Percentiles rank a stretch among this genome's conserved stretches.
Evolutionary conservation across 768 basidiomycete genomes (phyloP).

Genomic region (Pisolithus tinctorius): DNA sequence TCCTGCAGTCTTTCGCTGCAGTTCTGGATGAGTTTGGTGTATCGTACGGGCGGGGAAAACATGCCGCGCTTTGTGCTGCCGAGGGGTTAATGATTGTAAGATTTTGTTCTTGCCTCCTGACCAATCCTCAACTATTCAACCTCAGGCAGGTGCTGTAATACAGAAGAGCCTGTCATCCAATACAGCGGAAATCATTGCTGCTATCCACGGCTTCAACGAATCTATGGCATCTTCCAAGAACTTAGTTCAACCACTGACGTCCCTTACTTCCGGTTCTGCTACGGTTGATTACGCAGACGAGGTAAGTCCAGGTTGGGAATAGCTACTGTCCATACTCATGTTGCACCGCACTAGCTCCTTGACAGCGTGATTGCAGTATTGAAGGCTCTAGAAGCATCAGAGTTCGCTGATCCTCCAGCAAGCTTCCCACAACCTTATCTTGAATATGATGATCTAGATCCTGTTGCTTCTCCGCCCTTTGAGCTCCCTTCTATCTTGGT

Average conservation of each 20-base stretch:
- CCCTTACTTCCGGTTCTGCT: constrained; percentile 39
- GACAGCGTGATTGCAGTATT: constrained; percentile 63
- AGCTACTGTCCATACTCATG: constrained; percentile 3
- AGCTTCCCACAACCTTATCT: constrained; percentile 64
- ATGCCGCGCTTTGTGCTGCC: constrained; percentile 72
- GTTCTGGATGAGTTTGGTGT: constrained; percentile 89
- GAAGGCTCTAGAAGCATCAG: constrained; percentile 50
- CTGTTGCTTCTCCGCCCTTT: constrained; percentile 41
- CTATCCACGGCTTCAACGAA: constrained; percentile 67
- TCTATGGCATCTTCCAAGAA: constrained; percentile 50
- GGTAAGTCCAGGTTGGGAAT: constrained; percentile 29
- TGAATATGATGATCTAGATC: constrained; percentile 38
- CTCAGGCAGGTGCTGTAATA: constrained; percentile 62
- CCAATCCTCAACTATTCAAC: background rate
- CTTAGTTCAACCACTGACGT: constrained; percentile 57
- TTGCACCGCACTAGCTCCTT: constrained; percentile 47
- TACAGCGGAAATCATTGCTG: constrained; percentile 60
- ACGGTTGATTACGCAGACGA: constrained; percentile 53
- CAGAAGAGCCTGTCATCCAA: constrained; percentile 54
- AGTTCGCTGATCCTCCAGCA: constrained; percentile 49
- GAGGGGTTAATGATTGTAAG: constrained; percentile 74
- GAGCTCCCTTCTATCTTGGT: constrained; percentile 75
- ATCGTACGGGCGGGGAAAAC: constrained; percentile 76
- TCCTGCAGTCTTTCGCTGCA: constrained; percentile 77
- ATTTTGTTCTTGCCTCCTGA: background rate